Evolutionary conservation across 169 alveolate genomes (phyloP).

Genomic region (Amoebophrya sp.): DNA sequence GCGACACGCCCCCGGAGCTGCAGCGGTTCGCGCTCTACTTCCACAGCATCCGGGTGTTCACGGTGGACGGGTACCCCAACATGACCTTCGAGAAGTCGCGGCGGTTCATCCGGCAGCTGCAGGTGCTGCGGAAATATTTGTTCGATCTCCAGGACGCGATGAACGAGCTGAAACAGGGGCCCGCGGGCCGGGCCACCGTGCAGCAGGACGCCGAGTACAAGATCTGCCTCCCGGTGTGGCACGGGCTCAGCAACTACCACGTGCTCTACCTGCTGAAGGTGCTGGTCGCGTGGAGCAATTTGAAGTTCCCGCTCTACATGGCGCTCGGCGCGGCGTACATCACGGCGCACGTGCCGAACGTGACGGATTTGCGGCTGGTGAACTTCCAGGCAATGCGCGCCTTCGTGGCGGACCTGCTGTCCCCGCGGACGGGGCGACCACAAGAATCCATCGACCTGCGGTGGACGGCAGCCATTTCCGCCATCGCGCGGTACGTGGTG

Average conservation of each 20-base stretch:
- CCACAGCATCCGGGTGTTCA: neutral
- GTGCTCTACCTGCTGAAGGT: neutral
- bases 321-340: conserved; percentile 4
- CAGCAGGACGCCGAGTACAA: neutral
- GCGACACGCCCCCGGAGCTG: neutral
- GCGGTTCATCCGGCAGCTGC: neutral
- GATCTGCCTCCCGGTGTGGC: neutral
- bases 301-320: neutral
- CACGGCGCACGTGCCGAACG: neutral
- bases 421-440: neutral
- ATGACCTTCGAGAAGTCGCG: neutral
- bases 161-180: conserved; percentile 1
- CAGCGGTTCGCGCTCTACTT: neutral
- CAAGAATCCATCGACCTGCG: neutral
- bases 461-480: neutral
- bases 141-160: neutral
- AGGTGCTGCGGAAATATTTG: neutral
- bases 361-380: neutral
- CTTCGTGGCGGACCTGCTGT: neutral
- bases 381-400: neutral
- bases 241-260: neutral
- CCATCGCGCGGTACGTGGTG: neutral
- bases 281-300: neutral
- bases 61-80: neutral
- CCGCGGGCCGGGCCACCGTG: neutral